These are phyloP conservation scores for Viola pubescens DNA, from an alignment of 441 rosid genomes.

Conservation along the genomic window DNA sequence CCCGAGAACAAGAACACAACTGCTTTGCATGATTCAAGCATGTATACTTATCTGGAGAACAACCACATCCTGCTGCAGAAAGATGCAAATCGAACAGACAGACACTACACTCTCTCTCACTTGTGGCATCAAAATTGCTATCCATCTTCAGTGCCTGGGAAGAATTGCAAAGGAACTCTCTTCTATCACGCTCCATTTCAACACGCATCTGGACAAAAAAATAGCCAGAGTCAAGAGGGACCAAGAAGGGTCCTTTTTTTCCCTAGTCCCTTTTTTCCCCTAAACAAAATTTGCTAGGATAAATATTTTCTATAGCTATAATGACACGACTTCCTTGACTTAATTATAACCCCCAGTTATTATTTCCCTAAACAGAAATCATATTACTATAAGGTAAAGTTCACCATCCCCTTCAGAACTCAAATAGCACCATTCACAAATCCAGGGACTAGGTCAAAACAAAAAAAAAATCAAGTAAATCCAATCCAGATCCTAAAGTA, in stretches of 20 bases:
- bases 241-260: constrained; percentile 4
- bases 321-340: too few species aligned
- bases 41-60: constrained; percentile 88
- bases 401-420: not conserved
- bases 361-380: too few species aligned
- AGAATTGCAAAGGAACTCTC: constrained; percentile 59
- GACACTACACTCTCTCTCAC: constrained; percentile 82
- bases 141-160: constrained; percentile 80
- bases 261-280: not conserved
- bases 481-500: not conserved
- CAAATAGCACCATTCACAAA: not conserved
- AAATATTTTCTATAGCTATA: not conserved
- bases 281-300: not conserved
- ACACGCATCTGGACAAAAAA: constrained; percentile 59
- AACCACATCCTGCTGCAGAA: constrained; percentile 93
- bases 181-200: constrained; percentile 58
- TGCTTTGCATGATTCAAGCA: constrained; percentile 91
- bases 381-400: too few species aligned
- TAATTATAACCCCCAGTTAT: too few species aligned
- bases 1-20: constrained; percentile 69
- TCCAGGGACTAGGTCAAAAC: not conserved
- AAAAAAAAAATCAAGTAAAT: not conserved
- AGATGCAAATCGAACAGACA: constrained; percentile 95
- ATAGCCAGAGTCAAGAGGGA: constrained; percentile 14
- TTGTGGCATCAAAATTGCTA: constrained; percentile 75